A percentile compares a stretch with the other conserved stretches of the same genome.
phyloP scores from a whole-genome alignment of 352 stramenopile genomes.

The Peronospora belbahrii region DNA sequence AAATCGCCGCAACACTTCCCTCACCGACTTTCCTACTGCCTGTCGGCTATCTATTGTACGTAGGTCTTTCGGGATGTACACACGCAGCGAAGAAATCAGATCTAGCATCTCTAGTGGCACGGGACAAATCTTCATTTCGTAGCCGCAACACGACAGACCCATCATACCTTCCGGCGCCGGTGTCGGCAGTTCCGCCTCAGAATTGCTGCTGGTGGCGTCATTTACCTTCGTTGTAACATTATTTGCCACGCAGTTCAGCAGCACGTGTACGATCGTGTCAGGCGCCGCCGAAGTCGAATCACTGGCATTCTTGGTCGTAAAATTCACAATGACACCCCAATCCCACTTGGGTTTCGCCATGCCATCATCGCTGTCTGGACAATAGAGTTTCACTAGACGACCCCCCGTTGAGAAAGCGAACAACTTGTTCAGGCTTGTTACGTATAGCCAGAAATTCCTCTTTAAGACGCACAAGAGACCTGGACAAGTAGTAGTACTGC shows the following conservation, averaged over 20 bases:
- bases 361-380: constrained; percentile 37
- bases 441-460: constrained; percentile 89
- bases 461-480: constrained; percentile 88
- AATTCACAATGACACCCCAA: constrained; percentile 83
- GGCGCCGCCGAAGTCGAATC: constrained; percentile 53
- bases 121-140: constrained; percentile 82
- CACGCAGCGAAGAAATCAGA: constrained; percentile 65
- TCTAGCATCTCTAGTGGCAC: constrained; percentile 76
- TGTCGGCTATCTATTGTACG: constrained; percentile 65
- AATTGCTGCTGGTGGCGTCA: constrained; percentile 21
- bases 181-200: constrained; percentile 31
- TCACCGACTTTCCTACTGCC: constrained; percentile 69
- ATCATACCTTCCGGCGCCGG: constrained; percentile 54
- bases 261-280: constrained; percentile 69
- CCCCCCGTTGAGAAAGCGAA: constrained; percentile 93
- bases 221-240: constrained; percentile 20
- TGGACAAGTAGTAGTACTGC: constrained; percentile 86
- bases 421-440: constrained; percentile 87
- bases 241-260: constrained; percentile 58
- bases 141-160: constrained; percentile 41
- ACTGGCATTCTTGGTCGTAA: constrained; percentile 67
- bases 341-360: constrained; percentile 55
- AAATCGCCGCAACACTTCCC: constrained; percentile 69
- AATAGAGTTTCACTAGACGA: constrained; percentile 85
- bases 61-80: constrained; percentile 83